Evolutionary conservation across 768 basidiomycete species (phyloP).

Genomic region (Chlorophyllum brunneum): DNA sequence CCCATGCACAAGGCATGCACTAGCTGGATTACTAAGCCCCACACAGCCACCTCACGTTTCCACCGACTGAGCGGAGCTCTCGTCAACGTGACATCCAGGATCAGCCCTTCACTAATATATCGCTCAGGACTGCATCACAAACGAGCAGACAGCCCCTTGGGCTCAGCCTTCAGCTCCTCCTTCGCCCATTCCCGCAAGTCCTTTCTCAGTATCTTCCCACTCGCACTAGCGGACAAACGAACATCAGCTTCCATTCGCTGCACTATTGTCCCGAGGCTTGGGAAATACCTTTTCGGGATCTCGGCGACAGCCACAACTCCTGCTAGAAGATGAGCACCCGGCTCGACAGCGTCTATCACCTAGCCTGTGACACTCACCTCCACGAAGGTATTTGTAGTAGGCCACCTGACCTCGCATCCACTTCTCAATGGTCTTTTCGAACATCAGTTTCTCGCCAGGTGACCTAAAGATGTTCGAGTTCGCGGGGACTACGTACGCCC

Average conservation of each 20-base stretch:
- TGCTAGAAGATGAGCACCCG: slow-evolving; percentile 23
- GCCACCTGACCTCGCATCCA: slow-evolving; percentile 58
- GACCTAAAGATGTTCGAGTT: slow-evolving; percentile 18
- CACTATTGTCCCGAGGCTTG: background rate
- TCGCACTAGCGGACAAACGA: slow-evolving; percentile 2
- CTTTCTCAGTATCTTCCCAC: slow-evolving; percentile 17
- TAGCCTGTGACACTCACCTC: slow-evolving; percentile 32
- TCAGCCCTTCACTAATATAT: background rate
- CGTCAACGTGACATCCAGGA: background rate
- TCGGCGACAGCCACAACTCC: slow-evolving; percentile 46
- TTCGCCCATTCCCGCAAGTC: slow-evolving; percentile 16
- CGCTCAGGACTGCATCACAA: background rate
- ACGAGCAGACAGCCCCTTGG: slow-evolving; percentile 2
- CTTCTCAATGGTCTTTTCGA: slow-evolving; percentile 38
- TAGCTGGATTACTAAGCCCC: background rate
- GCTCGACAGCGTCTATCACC: background rate
- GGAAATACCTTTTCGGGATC: slow-evolving; percentile 49
- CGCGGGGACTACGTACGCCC: slow-evolving; percentile 44
- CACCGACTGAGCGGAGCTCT: background rate
- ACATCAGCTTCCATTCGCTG: background rate
- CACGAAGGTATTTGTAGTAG: slow-evolving; percentile 58
- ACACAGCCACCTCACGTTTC: background rate
- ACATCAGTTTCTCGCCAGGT: slow-evolving; percentile 23
- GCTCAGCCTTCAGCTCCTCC: background rate
- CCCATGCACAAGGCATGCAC: slow-evolving; percentile 2